phyloP scores from a whole-genome alignment of 148 eudicot species.

The Vaccinium macrocarpon region DNA sequence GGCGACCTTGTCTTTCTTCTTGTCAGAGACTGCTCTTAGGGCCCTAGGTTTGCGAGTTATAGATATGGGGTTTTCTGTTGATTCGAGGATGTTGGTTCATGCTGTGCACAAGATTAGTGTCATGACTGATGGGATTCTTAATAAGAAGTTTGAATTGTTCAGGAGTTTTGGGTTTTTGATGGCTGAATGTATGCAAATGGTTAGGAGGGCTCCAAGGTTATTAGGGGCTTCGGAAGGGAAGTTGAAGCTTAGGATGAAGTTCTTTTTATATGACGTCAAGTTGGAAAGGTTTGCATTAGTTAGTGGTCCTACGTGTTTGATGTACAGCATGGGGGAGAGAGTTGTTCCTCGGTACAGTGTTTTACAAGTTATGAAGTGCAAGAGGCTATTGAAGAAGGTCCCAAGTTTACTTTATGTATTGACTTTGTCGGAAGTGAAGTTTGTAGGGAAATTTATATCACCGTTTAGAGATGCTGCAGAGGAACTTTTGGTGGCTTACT shows the following conservation, averaged over 20 bases:
- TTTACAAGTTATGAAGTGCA: constrained; percentile 15
- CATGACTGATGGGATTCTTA: constrained; percentile 18
- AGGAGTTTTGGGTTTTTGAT: constrained; percentile 23
- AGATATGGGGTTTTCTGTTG: constrained; percentile 21
- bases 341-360: constrained; percentile 27
- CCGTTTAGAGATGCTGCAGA: constrained; percentile 18
- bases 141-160: constrained; percentile 22
- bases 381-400: constrained; percentile 23
- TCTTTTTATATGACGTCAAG: constrained; percentile 17
- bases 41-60: neutral
- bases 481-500: constrained; percentile 24
- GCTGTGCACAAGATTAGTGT: constrained; percentile 17
- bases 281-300: constrained; percentile 18
- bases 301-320: constrained; percentile 13
- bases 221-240: constrained; percentile 22
- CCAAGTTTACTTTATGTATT: constrained; percentile 8
- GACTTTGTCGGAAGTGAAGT: constrained; percentile 10
- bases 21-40: constrained; percentile 9
- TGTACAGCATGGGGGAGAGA: constrained; percentile 25
- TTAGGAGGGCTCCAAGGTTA: constrained; percentile 20
- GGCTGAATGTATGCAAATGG: constrained; percentile 19
- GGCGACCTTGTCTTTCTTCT: constrained; percentile 11
- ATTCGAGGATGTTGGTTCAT: constrained; percentile 28
- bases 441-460: constrained; percentile 20
- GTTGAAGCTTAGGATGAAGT: constrained; percentile 19